A percentile compares a stretch with the other conserved stretches of the same genome.
These are phyloP conservation scores for Entomortierella beljakovae DNA, from an alignment of 192 early-diverging fungal genomes.

Conservation along the genomic window DNA sequence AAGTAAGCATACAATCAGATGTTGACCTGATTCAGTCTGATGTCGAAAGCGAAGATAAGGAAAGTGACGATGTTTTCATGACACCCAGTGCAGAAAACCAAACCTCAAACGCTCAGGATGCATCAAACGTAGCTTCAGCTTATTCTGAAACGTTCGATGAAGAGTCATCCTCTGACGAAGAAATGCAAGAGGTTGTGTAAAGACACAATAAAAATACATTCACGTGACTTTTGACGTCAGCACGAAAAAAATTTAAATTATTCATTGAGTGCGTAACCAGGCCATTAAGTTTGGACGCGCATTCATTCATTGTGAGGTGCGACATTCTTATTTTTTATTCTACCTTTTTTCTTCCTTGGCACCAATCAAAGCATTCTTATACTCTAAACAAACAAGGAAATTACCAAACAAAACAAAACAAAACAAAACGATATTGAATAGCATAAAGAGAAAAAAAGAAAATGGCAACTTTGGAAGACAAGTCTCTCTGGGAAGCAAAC, in stretches of 20 bases:
- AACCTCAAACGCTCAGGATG: background rate
- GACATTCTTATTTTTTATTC: background rate
- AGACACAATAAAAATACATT: background rate
- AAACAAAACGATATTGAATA: background rate
- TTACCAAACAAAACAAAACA: background rate
- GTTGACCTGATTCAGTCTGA: background rate
- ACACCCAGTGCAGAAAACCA: constrained; percentile 10
- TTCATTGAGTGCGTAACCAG: background rate
- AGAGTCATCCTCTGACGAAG: constrained; percentile 18
- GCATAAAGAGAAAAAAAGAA: constrained; percentile 3
- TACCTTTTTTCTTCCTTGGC: background rate
- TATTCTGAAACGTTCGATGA: background rate
- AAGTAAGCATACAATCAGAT: background rate
- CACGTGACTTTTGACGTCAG: background rate
- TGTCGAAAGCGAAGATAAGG: constrained; percentile 23
- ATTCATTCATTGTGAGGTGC: background rate
- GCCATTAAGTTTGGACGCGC: background rate
- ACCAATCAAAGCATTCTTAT: background rate
- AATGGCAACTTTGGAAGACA: constrained; percentile 85
- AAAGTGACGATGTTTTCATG: constrained; percentile 33
- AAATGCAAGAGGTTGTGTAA: constrained; percentile 27
- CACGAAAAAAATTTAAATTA: background rate
- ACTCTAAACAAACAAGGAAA: background rate
- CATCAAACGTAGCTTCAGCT: background rate
- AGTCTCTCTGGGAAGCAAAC: constrained; percentile 66